These are phyloP conservation scores for Tetrahymena thermophila DNA, from an alignment of 73 alveolate species.

Conservation along the genomic window DNA sequence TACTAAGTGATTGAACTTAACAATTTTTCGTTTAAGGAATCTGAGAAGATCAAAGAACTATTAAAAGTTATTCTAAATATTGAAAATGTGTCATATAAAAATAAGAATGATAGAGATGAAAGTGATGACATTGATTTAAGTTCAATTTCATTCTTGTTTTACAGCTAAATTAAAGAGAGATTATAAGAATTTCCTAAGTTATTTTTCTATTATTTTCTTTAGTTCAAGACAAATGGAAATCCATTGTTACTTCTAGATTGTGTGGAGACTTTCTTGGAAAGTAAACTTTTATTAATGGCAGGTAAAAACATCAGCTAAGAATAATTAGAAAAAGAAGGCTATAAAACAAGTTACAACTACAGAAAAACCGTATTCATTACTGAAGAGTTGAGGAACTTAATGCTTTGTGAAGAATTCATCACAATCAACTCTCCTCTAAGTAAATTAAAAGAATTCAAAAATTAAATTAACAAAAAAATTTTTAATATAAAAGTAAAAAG, in stretches of 20 bases:
- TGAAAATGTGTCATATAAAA: not conserved
- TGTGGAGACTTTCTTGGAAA: not conserved
- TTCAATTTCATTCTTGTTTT: not conserved
- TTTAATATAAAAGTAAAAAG: not conserved
- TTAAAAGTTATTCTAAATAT: not conserved
- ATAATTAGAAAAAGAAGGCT: not conserved
- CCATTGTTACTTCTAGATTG: not conserved
- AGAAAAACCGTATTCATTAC: not conserved
- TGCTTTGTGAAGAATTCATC: not conserved
- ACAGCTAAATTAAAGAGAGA: not conserved
- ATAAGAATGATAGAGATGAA: not conserved
- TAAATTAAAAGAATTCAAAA: not conserved
- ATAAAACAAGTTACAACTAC: not conserved
- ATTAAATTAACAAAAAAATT: not conserved
- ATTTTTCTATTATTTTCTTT: not conserved
- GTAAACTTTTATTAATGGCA: not conserved
- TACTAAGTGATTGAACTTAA: not conserved
- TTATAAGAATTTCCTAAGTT: not conserved
- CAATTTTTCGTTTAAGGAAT: not conserved
- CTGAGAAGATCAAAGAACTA: not conserved
- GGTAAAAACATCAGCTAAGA: not conserved
- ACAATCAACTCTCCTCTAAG: not conserved
- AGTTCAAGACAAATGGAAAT: not conserved
- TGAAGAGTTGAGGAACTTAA: not conserved
- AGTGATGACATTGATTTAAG: not conserved